Base-by-base conservation (phyloP, 139 green algal species). In the Eudorina sp. region DNA sequence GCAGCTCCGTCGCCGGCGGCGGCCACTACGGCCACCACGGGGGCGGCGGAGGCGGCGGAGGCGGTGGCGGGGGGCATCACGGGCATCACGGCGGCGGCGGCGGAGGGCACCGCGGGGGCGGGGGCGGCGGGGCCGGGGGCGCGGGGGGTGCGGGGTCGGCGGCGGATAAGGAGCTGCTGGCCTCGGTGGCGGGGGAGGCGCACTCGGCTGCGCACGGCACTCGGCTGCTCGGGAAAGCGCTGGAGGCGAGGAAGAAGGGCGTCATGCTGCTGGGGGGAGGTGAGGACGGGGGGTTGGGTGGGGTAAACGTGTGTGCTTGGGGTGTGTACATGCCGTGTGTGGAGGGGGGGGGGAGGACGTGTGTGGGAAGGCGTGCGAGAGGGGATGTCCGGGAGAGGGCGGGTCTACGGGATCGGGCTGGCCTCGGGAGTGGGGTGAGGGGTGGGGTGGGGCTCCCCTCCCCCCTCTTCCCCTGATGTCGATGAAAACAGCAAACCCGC, bases 191-290 rank as follows among this genome's bases (percentile, higher is more conserved):
- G 43, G 80, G 80, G 18, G 80, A 64, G 43, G 62, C 19, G 3
- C 27, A 38, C 14, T 27, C 41, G 0, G 82, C 82, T 5, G 46
- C 66, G 7, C 64, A 88, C 45, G 82, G 64, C 46, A 88, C 64
- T 27, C 45, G 60, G 66, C 64, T 88, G 82, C 62, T 88, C 7
- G 66, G 66, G 13, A 38, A 69, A 66, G 82, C 82, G 64, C 68
- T 88, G 31, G 66, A 88, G 48, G 82, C 82, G 4, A 16, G 82
- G 46, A 77, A 76, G 66, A 79, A 70, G 82, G 82, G 82, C 66
- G 46, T 88, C 31, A 88, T 88, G 82, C 82, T 80, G 34, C 62
- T 79, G 23, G 82, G 45, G 45, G 64, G 53, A 45, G 82, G 64
- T 79, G 31, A 75, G 80, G 48, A 38, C 27, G 48, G 75, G 29